A percentile compares a stretch with the other conserved stretches of the same genome.
Evolutionary conservation across 73 alveolate species (phyloP).

Genomic region (Paramecium biaurelia): DNA sequence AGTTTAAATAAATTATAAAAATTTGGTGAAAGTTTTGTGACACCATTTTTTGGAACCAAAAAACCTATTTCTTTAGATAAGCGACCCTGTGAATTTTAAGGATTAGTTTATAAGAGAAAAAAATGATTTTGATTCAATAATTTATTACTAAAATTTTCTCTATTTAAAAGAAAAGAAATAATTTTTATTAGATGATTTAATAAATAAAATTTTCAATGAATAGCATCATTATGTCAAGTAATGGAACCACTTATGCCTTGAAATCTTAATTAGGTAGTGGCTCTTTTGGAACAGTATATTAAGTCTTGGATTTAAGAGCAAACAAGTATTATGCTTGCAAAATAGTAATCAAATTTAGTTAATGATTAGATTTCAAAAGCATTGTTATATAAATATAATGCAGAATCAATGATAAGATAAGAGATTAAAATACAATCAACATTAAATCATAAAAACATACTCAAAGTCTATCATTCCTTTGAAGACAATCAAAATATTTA

Average conservation of each 20-base stretch:
- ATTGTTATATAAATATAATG: background rate
- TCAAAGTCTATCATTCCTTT: background rate
- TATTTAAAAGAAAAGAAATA: background rate
- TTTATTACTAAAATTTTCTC: background rate
- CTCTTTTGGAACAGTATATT: background rate
- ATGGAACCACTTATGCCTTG: background rate
- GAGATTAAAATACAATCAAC: background rate
- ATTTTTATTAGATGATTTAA: background rate
- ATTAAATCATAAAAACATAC: conserved; percentile 9
- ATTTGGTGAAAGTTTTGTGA: background rate
- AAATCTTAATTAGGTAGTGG: background rate
- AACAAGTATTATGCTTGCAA: background rate
- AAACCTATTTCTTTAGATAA: background rate
- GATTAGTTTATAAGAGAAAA: background rate
- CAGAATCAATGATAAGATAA: background rate
- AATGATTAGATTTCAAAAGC: conserved; percentile 29
- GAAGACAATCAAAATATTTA: conserved; percentile 4
- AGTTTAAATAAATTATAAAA: background rate
- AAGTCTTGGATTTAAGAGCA: background rate
- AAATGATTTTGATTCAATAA: background rate
- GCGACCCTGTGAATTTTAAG: background rate
- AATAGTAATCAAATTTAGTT: background rate
- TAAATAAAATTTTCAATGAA: background rate
- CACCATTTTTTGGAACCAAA: background rate
- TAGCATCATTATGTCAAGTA: background rate